Evolutionary conservation across 169 alveolate genomes (phyloP).

Genomic region (Eimeria praecox): DNA sequence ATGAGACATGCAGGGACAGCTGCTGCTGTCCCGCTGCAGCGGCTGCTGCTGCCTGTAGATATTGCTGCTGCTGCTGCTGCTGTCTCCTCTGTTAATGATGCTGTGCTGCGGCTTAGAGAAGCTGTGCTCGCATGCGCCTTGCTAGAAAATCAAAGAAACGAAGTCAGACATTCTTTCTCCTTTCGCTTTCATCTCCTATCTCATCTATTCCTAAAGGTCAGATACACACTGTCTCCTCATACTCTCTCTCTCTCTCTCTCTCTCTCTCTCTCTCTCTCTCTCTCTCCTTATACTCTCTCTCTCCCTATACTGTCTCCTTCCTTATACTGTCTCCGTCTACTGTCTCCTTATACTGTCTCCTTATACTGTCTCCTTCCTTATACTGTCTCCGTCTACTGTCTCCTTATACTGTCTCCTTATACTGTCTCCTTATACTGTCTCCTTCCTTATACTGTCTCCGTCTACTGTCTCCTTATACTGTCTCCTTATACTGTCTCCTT

Average conservation of each 20-base stretch:
- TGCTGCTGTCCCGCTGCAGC: conserved; percentile 29
- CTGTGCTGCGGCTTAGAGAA: conserved; percentile 55
- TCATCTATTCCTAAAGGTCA: conserved; percentile 67
- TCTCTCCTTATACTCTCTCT: not conserved
- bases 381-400: too few relatives aligned
- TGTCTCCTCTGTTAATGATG: conserved; percentile 25
- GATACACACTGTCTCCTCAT: not conserved
- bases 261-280: not conserved
- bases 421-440: too few relatives aligned
- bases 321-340: too few relatives aligned
- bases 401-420: too few relatives aligned
- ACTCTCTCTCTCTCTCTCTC: not conserved
- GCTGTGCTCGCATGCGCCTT: conserved; percentile 77
- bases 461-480: too few relatives aligned
- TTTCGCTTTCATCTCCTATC: conserved; percentile 61
- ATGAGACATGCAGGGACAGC: conserved; percentile 80
- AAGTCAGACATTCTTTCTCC: conserved; percentile 17
- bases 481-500: too few relatives aligned
- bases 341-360: too few relatives aligned
- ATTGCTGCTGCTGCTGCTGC: conserved; percentile 39
- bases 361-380: too few relatives aligned
- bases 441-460: too few relatives aligned
- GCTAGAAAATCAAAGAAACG: conserved; percentile 67
- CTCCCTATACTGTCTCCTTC: too few relatives aligned
- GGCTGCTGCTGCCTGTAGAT: not conserved